phyloP scores from a whole-genome alignment of 441 rosid species.

The Pelargonium australe region DNA sequence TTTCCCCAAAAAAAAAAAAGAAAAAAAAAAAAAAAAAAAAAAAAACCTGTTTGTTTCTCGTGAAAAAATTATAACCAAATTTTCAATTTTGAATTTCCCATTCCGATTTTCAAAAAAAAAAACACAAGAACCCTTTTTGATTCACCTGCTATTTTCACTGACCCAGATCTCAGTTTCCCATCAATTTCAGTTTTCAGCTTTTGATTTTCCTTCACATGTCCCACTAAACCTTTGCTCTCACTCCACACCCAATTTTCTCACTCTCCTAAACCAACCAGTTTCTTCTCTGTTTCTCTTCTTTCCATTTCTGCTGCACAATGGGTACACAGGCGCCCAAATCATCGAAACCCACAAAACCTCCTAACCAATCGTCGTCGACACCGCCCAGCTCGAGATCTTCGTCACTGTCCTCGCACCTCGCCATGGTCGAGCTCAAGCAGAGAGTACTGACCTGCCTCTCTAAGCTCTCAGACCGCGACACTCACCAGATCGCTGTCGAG shows the following conservation, averaged over 20 bases:
- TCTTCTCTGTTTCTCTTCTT: not conserved
- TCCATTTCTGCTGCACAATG: conserved; percentile 29
- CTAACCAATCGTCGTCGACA: conserved; percentile 22
- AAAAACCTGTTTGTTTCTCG: too few species aligned
- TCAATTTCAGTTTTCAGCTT: not conserved
- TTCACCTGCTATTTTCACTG: not conserved
- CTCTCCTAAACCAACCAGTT: conserved; percentile 5
- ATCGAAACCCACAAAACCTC: conserved; percentile 35
- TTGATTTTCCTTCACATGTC: not conserved
- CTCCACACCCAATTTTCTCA: not conserved
- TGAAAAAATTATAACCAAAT: not conserved
- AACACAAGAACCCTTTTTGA: not conserved
- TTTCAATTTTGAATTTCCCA: not conserved
- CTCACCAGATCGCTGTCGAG: conserved; percentile 86
- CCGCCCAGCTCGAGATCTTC: conserved; percentile 41
- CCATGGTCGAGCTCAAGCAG: conserved; percentile 92
- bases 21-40: too few species aligned
- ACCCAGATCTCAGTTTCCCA: conserved; percentile 6
- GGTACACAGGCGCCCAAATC: conserved; percentile 49
- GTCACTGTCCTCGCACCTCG: conserved; percentile 65
- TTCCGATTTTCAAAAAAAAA: not conserved
- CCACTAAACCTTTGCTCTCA: not conserved
- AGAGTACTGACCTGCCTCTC: conserved; percentile 74
- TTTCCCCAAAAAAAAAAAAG: too few species aligned
- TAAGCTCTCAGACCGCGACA: conserved; percentile 88